Base-by-base conservation (phyloP, 495 filamentous ascomycete genomes). In the Pseudotulostoma volvatum region DNA sequence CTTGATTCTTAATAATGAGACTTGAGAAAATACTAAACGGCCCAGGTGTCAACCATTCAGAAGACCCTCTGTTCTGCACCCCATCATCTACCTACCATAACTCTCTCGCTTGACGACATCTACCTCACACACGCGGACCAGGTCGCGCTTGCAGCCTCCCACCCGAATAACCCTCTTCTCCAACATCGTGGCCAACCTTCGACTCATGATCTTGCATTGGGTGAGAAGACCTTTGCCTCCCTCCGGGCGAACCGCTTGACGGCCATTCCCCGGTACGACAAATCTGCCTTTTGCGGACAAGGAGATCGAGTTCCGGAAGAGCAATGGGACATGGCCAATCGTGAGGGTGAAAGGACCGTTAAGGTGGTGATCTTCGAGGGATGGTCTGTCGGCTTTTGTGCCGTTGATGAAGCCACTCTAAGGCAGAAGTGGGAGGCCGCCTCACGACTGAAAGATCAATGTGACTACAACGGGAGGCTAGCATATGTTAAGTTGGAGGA, bases 81-180 rank as follows among this genome's bases (percentile, higher is more conserved):
- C 1, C 70, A 84, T 54, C 68, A 64, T 7, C 67, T 94, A 30
- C 61, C 73, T 38, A 84, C 82, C 3, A 63, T 81, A 23, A 82
- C 87, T 5, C 66, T 85, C 49, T 87, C 81, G 50, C 84, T 94
- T 39, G 88, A 95, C 55, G 87, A 96, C 56, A 74, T 95, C 39
- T 95, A 95, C 55, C 72, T 92, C 39, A 63, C 76, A 2, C 79
- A 82, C 56, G 63, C 60, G 31, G 70, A 78, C 45, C 88, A 92
- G 59, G 52, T 69, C n/a, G 55, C 64, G 7, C 69, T 95, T 11
- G 81, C 79, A 21, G 46, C 65, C 9, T 51, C 68, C 0, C 61
- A 88, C 53, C 71, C 77, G 0, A 50, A 67, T 20, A 96, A 95
- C 48, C 69, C 68, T 11, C 66, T 95, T 1, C 61, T 94, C 15